Base-by-base conservation (phyloP, 2,329 filamentous ascomycete species). In the Claviceps monticola region DNA sequence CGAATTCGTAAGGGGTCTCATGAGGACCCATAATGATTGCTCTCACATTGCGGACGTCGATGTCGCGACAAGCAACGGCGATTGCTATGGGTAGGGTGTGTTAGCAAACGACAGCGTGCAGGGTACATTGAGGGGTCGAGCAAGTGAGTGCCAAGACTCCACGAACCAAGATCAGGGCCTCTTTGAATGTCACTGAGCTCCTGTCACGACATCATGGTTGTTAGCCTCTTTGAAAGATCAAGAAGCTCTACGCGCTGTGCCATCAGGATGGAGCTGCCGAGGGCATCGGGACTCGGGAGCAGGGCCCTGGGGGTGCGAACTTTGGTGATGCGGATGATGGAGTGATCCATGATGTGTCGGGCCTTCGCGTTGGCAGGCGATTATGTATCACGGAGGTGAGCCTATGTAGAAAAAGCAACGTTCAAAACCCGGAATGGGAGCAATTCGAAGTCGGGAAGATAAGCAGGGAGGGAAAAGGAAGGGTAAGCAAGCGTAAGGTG, bases 1-100 rank as follows among this genome's bases (percentile, higher is more conserved):
- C 93, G 63, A 94, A 96, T 67, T 96, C 90, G 67, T 98, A 98
- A 0, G 91, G 90, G 0, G 90, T 95, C 60, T 93, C 90, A 57
- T 91, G 88, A 23, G 93, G 91, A 0, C 93, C 93, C 58, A 97
- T 81, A 61, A 97, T 91, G 56, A 97, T 68, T 48, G 90, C 88
- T 64, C 82, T 85, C 48, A 97, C 84, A 64, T 88, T 85, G 51
- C 90, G 85, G 55, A 97, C 87, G 66, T 98, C 89, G 59, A 82
- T 77, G 68, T 97, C 93, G 49, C 86, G 78, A 64, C 86, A 95
- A 52, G 87, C 86, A 48, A 96, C 89, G 11, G 88, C 88, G 56
- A 97, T 78, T 34, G 90, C 88, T 90, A 46, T 37, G 29, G 21
- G 3, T 34, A 39, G 41, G 45, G 46, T 46, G 37, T 14, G 5